Evolutionary conservation across 139 green algal genomes (phyloP), one percentile per base, ranked within the genome.

Genomic region (Chlamydomonas applanata): DNA sequence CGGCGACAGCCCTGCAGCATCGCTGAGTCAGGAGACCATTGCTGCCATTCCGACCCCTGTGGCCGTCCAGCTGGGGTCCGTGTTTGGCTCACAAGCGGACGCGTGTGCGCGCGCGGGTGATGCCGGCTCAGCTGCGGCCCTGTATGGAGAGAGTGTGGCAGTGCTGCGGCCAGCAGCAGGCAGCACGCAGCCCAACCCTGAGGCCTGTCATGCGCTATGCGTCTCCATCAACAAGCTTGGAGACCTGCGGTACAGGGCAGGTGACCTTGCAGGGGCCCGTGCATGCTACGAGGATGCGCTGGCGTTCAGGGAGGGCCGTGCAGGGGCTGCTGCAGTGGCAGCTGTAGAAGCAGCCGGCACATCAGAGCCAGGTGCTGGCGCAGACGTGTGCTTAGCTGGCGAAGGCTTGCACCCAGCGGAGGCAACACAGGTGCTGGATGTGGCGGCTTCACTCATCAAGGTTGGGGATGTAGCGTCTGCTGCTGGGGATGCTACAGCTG

Each of bases 221-320:
- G 57, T 65, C n/a, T 65, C 57, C n/a, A 36, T 65, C 57, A 65
- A 65, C 57, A 65, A 65, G 57, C 57, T 65, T 4, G 57, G 57
- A 3, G 57, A 65, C 57, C 19, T 24, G 19, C 17, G 36, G 4
- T 65, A 40, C 57, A 22, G 24, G 22, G 25, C 59, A 66, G n/a
- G 30, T 16, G 59, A 66, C 59, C n/a, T 66, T 19, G 9, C 59
- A 22, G 59, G n/a, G 29, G 59, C 59, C 59, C 2, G 29, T 24
- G 24, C 24, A 34, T 16, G n/a, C 11, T 66, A 66, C n/a, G 30
- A 66, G 3, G 11, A 40, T 22, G 59, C n/a, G 9, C n/a, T 66
- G 40, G 7, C 40, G 40, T 49, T 49, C 40, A 7, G 40, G 40
- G 40, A 49, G 11, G 24, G 2, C 4, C n/a, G 59, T 34, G 59